These are phyloP conservation scores for Coix lacrymajobi DNA, from an alignment of 176 grass and related monocot genomes.

Conservation along the genomic window DNA sequence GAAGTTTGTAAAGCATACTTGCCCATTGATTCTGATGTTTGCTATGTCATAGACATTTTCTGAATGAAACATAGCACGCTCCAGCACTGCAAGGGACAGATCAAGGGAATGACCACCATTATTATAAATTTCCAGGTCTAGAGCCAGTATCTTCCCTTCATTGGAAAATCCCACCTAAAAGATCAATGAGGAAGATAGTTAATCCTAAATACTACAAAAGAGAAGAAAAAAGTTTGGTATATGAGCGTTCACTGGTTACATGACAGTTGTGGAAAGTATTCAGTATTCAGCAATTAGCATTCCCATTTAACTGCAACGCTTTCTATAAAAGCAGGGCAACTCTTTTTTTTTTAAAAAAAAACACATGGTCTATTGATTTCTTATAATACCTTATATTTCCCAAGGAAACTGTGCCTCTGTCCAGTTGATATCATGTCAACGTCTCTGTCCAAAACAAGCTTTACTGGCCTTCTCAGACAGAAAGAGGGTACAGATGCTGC, in stretches of 20 bases:
- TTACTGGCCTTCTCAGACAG: constrained; percentile 66
- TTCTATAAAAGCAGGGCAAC: background rate
- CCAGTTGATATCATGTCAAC: constrained; percentile 87
- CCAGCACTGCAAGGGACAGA: constrained; percentile 67
- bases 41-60: constrained; percentile 93
- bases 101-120: constrained; percentile 85
- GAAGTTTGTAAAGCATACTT: constrained; percentile 95
- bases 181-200: background rate
- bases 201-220: background rate
- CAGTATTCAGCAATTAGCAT: background rate
- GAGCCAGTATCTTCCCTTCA: constrained; percentile 70
- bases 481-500: constrained; percentile 73
- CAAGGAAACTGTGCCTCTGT: constrained; percentile 91
- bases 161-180: constrained; percentile 89
- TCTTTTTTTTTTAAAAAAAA: background rate
- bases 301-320: background rate
- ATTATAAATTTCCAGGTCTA: constrained; percentile 86
- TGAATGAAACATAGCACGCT: constrained; percentile 77
- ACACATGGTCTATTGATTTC: background rate
- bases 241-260: background rate
- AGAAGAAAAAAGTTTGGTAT: background rate
- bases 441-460: constrained; percentile 87
- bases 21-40: constrained; percentile 61
- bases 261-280: background rate
- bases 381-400: constrained; percentile 87